Evolutionary conservation across 164 flowering plant genomes (phyloP), one percentile per base, ranked within the genome.

Genomic region (Cinnamomum micranthum): DNA sequence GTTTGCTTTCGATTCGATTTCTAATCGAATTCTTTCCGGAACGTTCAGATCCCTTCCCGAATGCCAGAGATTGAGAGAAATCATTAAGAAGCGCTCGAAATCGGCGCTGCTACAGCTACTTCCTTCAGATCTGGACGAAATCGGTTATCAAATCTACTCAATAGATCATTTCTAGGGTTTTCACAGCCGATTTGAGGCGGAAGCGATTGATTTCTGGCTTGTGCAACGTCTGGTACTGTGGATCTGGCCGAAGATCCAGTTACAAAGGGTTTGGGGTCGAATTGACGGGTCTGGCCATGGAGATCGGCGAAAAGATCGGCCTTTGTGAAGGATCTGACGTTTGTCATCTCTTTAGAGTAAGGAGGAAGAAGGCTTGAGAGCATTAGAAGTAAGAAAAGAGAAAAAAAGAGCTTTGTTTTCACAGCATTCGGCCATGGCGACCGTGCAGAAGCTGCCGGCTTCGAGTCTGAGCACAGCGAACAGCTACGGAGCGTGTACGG

Each of bases 391-490:
- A 6, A 35, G 1, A 35, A 6, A 35, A 35, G 10, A 6, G 0
- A 35, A 41, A 41, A 41, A 41, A 9, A 41, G 47, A n/a, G 22
- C n/a, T 23, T 63, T 33, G 15, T 7, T 65, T 70, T 19, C 2
- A 50, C 19, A 59, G 70, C 25, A 17, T 72, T 71, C 3, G 27
- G 69, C 69, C 35, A 82, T 86, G 88, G 81, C 80, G 28, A 71
- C 83, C 63, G 70, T 80, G 80, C 88, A 78, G 79, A 84, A 77
- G 65, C 72, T 79, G 71, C 80, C 77, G 69, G 77, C 74, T 50
- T 80, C 87, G 52, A 78, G 73, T 60, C 17, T 72, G 50, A 73
- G 70, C 71, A 74, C 65, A 6, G 84, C 70, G 22, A 75, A 77
- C 58, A 64, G 71, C 65, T 77, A 78, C 33, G 85, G 77, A 19